Evolutionary conservation across 768 basidiomycete genomes (phyloP), one percentile per base, ranked within the genome.

Genomic region (Russula abietina): DNA sequence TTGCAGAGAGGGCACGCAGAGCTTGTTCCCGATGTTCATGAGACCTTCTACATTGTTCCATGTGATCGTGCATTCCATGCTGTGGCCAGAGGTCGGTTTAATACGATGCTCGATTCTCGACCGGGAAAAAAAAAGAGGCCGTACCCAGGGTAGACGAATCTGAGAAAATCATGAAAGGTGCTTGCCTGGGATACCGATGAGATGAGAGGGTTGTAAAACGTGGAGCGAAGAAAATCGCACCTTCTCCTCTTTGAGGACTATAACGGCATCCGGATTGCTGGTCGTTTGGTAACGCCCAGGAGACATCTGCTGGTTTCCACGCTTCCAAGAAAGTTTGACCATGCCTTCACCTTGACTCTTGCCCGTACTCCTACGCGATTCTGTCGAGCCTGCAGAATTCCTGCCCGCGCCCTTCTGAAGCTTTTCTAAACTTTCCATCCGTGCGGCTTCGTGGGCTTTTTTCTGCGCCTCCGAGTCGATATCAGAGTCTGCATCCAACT

Each of bases 21-120:
- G 84, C 71, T 93, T 95, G 74, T 91, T 86, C 2, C 92, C 86
- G 24, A 96, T 88, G 70, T 94, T 91, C 84, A 94, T 89, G 46
- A 93, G 81, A 45, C 88, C 87, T 69, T 92, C 93, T 30, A 93
- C 95, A 72, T 97, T 97, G 69, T 91, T 90, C 92, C 94, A 98
- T 0, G 91, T 89, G 58, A 96, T 93, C 10, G 91, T 91, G 75
- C 93, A 96, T 66, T 93, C 89, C 59, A 95, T 79, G 66, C 89
- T 91, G 38, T 55, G 68, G n/a, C 10, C 63, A 53, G 41, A 59
- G 24, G 53, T 39, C 55, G 17, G 38, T 39, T 14, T 36, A 64
- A 57, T 51, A 10, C 39, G 58, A 14, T 28, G 10, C 17, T 9
- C 6, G 28, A 28, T 24, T 36, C 19, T 4, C n/a, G 2, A 24